Percentiles rank a stretch among this genome's conserved stretches.
Evolutionary conservation across 2,329 filamentous ascomycete genomes (phyloP).

Genomic region (Fusarium beomiforme): DNA sequence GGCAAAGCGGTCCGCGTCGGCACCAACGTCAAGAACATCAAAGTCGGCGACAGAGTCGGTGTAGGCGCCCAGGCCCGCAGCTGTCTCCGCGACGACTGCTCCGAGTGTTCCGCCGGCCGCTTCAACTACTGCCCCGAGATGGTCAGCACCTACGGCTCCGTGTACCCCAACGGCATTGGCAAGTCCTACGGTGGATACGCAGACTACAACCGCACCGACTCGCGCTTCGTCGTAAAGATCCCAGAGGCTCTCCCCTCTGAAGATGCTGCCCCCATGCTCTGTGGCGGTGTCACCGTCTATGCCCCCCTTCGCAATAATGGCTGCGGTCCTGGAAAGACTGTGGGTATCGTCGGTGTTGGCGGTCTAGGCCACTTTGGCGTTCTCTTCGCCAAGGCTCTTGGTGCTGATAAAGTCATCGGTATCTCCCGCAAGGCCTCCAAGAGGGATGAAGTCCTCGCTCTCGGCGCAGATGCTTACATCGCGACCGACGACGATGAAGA

Average conservation of each 20-base stretch:
- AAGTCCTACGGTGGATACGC: constrained; percentile 59
- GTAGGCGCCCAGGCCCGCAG: constrained; percentile 68
- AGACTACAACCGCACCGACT: constrained; percentile 46
- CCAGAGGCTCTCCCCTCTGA: constrained; percentile 53
- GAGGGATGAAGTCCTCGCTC: constrained; percentile 61
- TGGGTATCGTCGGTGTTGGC: constrained; percentile 74
- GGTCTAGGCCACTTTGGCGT: constrained; percentile 75
- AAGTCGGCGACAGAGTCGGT: constrained; percentile 70
- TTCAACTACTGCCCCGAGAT: constrained; percentile 53
- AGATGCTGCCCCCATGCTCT: constrained; percentile 70
- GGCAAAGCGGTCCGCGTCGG: constrained; percentile 66
- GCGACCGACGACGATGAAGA: constrained; percentile 57
- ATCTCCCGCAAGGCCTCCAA: constrained; percentile 65
- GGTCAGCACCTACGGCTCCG: constrained; percentile 62
- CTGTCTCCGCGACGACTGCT: constrained; percentile 58
- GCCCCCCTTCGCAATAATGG: constrained; percentile 69
- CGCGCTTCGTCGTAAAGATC: constrained; percentile 60
- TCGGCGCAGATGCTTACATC: constrained; percentile 64
- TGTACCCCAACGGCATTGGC: constrained; percentile 58
- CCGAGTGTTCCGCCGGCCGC: constrained; percentile 52
- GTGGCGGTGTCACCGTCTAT: constrained; percentile 74
- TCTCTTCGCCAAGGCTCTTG: constrained; percentile 73
- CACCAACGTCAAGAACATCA: constrained; percentile 57
- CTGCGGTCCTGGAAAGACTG: constrained; percentile 71
- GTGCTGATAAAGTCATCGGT: constrained; percentile 67